Conservation (phyloP, 176 grass and related monocot genomes). For the Eleusine indica region DNA sequence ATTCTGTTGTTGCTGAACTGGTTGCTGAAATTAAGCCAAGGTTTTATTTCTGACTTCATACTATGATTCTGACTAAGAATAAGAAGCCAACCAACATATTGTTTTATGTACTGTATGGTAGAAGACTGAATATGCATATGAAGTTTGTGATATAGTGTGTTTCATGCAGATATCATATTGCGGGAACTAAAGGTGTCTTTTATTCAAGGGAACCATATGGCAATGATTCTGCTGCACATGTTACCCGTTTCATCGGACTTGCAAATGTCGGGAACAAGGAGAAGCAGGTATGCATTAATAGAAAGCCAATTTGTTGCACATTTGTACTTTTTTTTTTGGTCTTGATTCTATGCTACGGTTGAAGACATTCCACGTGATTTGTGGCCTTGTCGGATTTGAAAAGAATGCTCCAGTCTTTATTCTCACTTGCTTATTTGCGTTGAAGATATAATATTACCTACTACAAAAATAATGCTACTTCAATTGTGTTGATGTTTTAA, state of each 20-base stretch:
- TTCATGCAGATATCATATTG: conserved; percentile 83
- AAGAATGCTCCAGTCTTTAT: conserved; percentile 1
- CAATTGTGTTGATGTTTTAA: not conserved
- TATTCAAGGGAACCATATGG: conserved; percentile 86
- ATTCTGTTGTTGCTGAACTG: conserved; percentile 67
- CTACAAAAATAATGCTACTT: conserved; percentile 1
- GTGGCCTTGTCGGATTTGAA: not conserved
- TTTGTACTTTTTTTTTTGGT: conserved; percentile 19
- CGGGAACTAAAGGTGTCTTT: conserved; percentile 85
- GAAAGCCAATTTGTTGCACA: not conserved
- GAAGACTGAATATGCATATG: not conserved
- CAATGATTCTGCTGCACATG: conserved; percentile 70
- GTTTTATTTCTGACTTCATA: conserved; percentile 47
- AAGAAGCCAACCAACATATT: not conserved
- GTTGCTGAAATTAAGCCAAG: conserved; percentile 84
- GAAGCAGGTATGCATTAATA: conserved; percentile 67
- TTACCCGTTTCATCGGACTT: conserved; percentile 94
- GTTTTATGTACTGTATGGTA: not conserved
- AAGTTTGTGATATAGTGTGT: conserved; percentile 15
- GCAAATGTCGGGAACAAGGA: conserved; percentile 92
- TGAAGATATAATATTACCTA: conserved; percentile 29
- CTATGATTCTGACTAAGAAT: not conserved
- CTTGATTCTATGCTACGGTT: not conserved
- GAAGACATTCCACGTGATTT: not conserved
- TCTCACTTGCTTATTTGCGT: conserved; percentile 13